Evolutionary conservation across 352 stramenopile genomes (phyloP), one percentile per base, ranked within the genome.

Genomic region (Globisporangium cylindrosporum): DNA sequence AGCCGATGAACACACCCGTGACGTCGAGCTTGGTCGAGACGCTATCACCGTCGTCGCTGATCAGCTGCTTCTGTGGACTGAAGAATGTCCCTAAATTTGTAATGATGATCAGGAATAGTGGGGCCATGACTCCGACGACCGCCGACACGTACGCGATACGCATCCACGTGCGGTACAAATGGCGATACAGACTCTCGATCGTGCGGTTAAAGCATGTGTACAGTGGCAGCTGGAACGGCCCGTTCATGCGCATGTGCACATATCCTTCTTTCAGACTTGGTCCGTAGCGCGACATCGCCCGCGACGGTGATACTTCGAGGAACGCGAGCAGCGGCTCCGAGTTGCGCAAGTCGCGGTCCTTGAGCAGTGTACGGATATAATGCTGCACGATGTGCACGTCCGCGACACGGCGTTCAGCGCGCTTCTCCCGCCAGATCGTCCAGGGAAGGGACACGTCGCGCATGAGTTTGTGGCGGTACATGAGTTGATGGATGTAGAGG

Each of bases 201-300:
- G 83, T 92, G 56, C 80, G 86, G 67, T 91, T 94, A 43, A 93
- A 91, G 69, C 88, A 95, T 53, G 82, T 87, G 71, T 95, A 93
- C 12, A 95, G 75, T 61, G 88, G 88, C 53, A 95, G 62, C 64
- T 95, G 88, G 67, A 94, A 93, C 54, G 88, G 79, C 63, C 88
- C 88, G 71, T 94, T 95, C 65, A 93, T 92, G 73, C 88, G 86
- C 88, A 95, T 93, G 76, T 95, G 88, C 57, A 93, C 88, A 68
- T 95, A 95, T 18, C 88, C 88, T 73, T 95, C 88, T 36, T 95
- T 95, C 22, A 94, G 66, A 32, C 86, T 94, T 25, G 85, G 84
- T 1, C 88, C 88, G 24, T 92, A 88, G 7, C 84, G 80, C 27
- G 86, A 73, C 83, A 92, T 90, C 27, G 86, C 77, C 3, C 88